A percentile compares a stretch with the other conserved stretches of the same genome.
Conservation (phyloP, 768 basidiomycete genomes). For the Xanthoconium purpureum region DNA sequence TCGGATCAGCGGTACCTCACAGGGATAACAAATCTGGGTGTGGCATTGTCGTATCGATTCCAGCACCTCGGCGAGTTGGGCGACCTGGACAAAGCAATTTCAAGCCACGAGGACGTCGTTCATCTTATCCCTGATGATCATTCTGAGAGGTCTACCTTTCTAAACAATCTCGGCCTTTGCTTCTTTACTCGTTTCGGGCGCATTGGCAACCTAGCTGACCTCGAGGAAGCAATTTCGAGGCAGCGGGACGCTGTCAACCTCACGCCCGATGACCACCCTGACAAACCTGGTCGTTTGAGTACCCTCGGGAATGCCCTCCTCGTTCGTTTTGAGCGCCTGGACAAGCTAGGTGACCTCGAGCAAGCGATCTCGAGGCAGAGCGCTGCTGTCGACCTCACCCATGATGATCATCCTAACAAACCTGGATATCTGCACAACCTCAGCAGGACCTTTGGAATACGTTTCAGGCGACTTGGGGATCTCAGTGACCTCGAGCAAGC, state of each 20-base stretch:
- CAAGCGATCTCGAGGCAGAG: not conserved
- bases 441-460: not conserved
- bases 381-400: not conserved
- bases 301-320: not conserved
- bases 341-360: conserved; percentile 2
- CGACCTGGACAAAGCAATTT: not conserved
- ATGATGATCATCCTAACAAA: not conserved
- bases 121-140: not conserved
- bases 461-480: not conserved
- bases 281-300: not conserved
- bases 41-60: not conserved
- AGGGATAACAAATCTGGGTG: not conserved
- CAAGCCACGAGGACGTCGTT: not conserved
- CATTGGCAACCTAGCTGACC: not conserved
- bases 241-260: not conserved
- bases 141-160: not conserved
- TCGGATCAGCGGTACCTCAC: not conserved
- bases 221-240: conserved; percentile 1
- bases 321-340: not conserved
- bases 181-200: not conserved
- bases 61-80: not conserved
- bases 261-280: not conserved
- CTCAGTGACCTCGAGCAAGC: conserved; percentile 3
- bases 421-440: not conserved
- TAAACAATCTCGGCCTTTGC: not conserved